Percentiles rank a stretch among this genome's conserved stretches.
Evolutionary conservation across 345 rosid species (phyloP).

Genomic region (Crucihimalaya himalaica): DNA sequence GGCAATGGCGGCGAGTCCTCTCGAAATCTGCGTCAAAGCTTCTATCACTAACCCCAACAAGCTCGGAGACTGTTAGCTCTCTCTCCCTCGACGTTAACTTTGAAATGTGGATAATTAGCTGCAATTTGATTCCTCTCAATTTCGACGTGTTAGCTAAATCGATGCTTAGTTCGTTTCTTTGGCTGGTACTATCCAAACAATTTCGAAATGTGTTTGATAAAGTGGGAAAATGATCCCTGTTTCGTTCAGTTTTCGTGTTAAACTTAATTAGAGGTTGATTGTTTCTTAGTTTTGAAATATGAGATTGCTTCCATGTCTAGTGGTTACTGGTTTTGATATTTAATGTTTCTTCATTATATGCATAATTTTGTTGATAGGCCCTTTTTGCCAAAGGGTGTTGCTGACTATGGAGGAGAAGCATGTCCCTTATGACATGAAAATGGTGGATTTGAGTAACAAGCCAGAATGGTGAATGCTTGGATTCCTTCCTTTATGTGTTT

Average conservation of each 20-base stretch:
- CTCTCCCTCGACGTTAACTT: slow-evolving; percentile 10
- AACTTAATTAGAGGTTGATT: background rate
- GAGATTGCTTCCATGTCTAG: background rate
- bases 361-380: slow-evolving; percentile 52
- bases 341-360: background rate
- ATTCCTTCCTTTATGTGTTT: background rate
- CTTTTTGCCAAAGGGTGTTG: slow-evolving; percentile 87
- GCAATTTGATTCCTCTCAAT: background rate
- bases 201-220: slow-evolving; percentile 6
- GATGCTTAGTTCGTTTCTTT: background rate
- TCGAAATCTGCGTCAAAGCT: slow-evolving; percentile 84
- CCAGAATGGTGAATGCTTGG: slow-evolving; percentile 74
- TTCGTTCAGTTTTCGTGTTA: background rate
- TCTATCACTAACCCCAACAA: slow-evolving; percentile 71
- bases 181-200: background rate
- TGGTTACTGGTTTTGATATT: background rate
- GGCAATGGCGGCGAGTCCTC: slow-evolving; percentile 59
- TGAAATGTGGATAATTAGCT: slow-evolving; percentile 26
- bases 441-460: slow-evolving; percentile 79
- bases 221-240: too few relatives aligned
- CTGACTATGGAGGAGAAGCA: slow-evolving; percentile 90
- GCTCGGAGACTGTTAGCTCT: slow-evolving; percentile 80
- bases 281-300: slow-evolving; percentile 1
- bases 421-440: slow-evolving; percentile 79
- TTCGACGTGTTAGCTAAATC: background rate